Evolutionary conservation across 176 grass and related monocot species (phyloP), one percentile per base, ranked within the genome.

Genomic region (Zoysia japonica): DNA sequence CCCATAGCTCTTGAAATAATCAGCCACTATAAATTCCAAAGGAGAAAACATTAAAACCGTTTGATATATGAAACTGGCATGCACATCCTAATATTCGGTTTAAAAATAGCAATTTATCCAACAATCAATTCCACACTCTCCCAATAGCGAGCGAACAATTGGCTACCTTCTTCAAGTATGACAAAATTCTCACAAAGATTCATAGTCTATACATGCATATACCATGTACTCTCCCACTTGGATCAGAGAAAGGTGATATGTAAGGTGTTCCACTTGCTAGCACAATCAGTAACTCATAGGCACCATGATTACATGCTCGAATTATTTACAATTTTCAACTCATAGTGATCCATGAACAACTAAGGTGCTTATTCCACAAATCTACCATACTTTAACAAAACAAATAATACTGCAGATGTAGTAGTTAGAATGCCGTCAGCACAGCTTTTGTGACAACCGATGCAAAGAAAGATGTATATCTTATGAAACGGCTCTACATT

Each of bases 251-350:
- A 41, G 35, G 5, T 37, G 19, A 55, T 74, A 54, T 36, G 20
- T 55, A 38, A 82, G 44, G 7, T 49, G 36, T 3, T 61, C 78
- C 67, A 48, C 67, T 61, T 47, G 40, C n/a, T 60, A 61, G 17
- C 50, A 70, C 20, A 4, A 46, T 40, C 36, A 75, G 14, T 65
- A 45, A 54, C 41, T 28, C 52, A 17, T 3, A 45, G 44, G 5
- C 37, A 65, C 4, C 70, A 17, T 82, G 59, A 65, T 54, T 82
- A 82, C 65, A 69, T 84, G 43, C 51, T 61, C 11, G 6, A 61
- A 43, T 12, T 5, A 84, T 50, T 11, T 68, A 28, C n/a, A 46
- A 49, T 61, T 14, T 10, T 39, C 28, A 60, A 40, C 6, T 42
- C 52, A 62, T 4, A 47, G 37, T 77, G 28, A 35, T 40, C n/a